Percentiles rank a stretch among this genome's conserved stretches.
Conservation (phyloP, 176 grass and related monocot species). For the Calamus simplicifolius region DNA sequence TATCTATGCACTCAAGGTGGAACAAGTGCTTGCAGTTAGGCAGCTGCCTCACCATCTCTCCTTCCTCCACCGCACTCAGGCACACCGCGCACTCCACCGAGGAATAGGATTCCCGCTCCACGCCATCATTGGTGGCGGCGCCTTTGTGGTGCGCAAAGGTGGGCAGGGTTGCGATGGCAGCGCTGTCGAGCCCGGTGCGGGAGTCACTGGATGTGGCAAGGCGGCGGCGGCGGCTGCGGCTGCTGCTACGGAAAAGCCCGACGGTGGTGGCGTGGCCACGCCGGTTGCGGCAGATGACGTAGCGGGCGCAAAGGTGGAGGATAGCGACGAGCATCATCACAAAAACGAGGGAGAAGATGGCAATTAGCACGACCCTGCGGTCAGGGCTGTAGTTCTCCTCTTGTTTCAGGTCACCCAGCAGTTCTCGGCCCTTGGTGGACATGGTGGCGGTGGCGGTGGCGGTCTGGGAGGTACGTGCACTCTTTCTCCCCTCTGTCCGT, state of each 20-base stretch:
- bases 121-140: not conserved
- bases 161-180: slow-evolving; percentile 48
- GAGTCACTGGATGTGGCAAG: not conserved
- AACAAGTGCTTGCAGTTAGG: slow-evolving; percentile 50
- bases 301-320: not conserved
- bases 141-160: slow-evolving; percentile 28
- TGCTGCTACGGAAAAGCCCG: not conserved
- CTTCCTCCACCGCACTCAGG: slow-evolving; percentile 42
- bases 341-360: too few relatives aligned
- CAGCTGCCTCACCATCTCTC: slow-evolving; percentile 46
- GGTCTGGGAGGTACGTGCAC: too few relatives aligned
- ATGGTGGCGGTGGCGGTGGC: too few relatives aligned
- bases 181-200: slow-evolving; percentile 23
- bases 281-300: too few relatives aligned
- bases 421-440: too few relatives aligned
- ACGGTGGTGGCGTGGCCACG: not conserved
- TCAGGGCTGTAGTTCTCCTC: too few relatives aligned
- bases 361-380: too few relatives aligned
- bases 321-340: not conserved
- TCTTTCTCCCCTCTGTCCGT: too few relatives aligned
- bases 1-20: slow-evolving; percentile 48
- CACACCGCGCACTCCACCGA: slow-evolving; percentile 54
- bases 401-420: too few relatives aligned
- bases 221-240: slow-evolving; percentile 1
- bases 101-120: not conserved